Evolutionary conservation across 306 rosid genomes (phyloP), one percentile per base, ranked within the genome.

Genomic region (barrel medic (Medicago truncatula)): DNA sequence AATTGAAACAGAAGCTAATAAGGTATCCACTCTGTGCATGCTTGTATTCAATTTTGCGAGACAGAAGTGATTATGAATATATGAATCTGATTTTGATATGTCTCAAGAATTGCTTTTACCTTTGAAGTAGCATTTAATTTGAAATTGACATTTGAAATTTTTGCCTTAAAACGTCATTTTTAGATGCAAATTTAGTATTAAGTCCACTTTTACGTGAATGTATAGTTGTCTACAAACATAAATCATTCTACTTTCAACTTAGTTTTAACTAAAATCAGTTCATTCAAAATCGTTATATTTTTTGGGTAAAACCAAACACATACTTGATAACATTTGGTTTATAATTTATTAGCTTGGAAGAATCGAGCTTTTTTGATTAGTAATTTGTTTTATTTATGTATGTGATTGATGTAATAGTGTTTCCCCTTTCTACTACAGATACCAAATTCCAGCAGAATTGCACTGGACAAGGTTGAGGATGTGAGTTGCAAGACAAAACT

Each of bases 1-100:
- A 39, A 23, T 38, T 66, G 91, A 77, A 56, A 68, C 56, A 46
- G 91, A 88, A 53, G 88, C 78, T 52, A 78, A 80, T 83, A 89
- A 83, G 95, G 96, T 94, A 86, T 63, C 7, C 15, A 49, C 31
- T 53, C 8, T 58, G 9, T 58, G 39, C 8, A 25, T 58, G 36
- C 5, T 58, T 23, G 64, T 23, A 25, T 23, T 58, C 38, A 58
- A 58, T n/a, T 58, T 23, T 58, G 38, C 8, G 16, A 21, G 14
- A 13, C 64, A 12, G 21, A 21, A 58, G 63, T 58, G 6, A 23
- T 12, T 58, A 2, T 56, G 16, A 58, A 58, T 7, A 20, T 7
- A 12, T 1, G 0, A 11, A 57, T 4, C 10, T 58, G 38, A 58
- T 58, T 18, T 18, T 58, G 64, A 21, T n/a, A 12, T 58, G n/a